Evolutionary conservation across 192 early-diverging fungal species (phyloP), one percentile per base, ranked within the genome.

Genomic region (Backusella parvicylindrica): DNA sequence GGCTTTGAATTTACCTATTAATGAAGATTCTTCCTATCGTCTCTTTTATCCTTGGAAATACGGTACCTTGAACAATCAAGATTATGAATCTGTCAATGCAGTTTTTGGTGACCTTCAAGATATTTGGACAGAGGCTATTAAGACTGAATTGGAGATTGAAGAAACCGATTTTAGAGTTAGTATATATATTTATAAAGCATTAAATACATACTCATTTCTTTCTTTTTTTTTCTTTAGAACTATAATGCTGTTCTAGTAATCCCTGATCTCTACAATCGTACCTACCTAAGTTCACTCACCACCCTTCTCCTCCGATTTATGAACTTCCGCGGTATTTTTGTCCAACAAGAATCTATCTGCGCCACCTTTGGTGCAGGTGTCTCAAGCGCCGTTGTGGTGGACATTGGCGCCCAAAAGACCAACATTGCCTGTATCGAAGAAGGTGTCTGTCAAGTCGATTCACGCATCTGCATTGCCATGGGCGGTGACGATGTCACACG

Each of bases 401-500:
- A 96, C 72, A 92, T 97, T 77, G 96, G 96, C 7, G 96, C 96
- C 6, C 95, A 97, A 74, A 93, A 90, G 31, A 95, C 95, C 11
- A 95, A 87, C 73, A 82, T 95, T 26, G 81, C 89, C 0, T 96
- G 95, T 72, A 89, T 97, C 12, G 96, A 97, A 64, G 92, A 95
- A 37, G 96, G 96, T 12, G 86, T 92, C 40, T 92, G 90, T 75
- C 78, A 91, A 21, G 87, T 86, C 12, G 90, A 93, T 41, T 93
- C 95, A 89, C 67, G 75, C 28, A 72, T 72, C 15, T 41, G 56
- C 2, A 68, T 81, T 28, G 63, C 71, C 73, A 93, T 93, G 72
- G 96, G 95, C 7, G 92, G 94, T n/a, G 95, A 97, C 70, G 96
- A 97, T 74, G 91, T 97, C 8, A 95, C 95, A 6, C 83, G 86